Evolutionary conservation across 2,329 filamentous ascomycete species (phyloP).

Genomic region (Epichloe hybrida): DNA sequence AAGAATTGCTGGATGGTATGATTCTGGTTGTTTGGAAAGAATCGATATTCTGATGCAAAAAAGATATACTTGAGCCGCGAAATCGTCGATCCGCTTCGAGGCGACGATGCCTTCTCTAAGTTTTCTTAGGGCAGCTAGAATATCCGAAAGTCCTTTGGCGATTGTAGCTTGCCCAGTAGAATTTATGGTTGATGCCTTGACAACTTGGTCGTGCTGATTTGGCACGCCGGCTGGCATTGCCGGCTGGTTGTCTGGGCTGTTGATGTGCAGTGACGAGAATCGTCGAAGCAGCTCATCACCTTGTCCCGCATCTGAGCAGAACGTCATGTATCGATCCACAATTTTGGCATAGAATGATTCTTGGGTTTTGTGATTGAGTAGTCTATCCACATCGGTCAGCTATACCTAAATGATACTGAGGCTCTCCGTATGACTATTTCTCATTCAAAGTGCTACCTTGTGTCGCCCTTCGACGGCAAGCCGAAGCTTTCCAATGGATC

Average conservation of each 20-base stretch:
- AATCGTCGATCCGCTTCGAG: slow-evolving; percentile 60
- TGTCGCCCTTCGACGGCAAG: slow-evolving; percentile 83
- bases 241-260: not conserved
- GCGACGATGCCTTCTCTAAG: slow-evolving; percentile 82
- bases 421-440: not conserved
- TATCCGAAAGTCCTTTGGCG: slow-evolving; percentile 53
- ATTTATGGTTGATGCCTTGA: slow-evolving; percentile 1
- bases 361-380: slow-evolving; percentile 65
- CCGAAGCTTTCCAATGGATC: slow-evolving; percentile 74
- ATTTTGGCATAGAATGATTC: slow-evolving; percentile 80
- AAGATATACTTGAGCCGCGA: slow-evolving; percentile 79
- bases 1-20: slow-evolving; percentile 77
- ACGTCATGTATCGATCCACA: slow-evolving; percentile 76
- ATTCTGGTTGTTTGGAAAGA: slow-evolving; percentile 68
- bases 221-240: not conserved
- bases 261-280: slow-evolving; percentile 48
- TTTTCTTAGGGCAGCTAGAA: slow-evolving; percentile 79
- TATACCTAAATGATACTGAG: not conserved
- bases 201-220: not conserved
- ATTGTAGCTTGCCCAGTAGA: slow-evolving; percentile 19
- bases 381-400: slow-evolving; percentile 26
- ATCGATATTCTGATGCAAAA: slow-evolving; percentile 75
- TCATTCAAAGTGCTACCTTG: slow-evolving; percentile 38
- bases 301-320: slow-evolving; percentile 63
- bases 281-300: slow-evolving; percentile 60